A percentile compares a stretch with the other conserved stretches of the same genome.
Evolutionary conservation across 352 stramenopile genomes (phyloP).

Genomic region (Globisporangium abappressorium): DNA sequence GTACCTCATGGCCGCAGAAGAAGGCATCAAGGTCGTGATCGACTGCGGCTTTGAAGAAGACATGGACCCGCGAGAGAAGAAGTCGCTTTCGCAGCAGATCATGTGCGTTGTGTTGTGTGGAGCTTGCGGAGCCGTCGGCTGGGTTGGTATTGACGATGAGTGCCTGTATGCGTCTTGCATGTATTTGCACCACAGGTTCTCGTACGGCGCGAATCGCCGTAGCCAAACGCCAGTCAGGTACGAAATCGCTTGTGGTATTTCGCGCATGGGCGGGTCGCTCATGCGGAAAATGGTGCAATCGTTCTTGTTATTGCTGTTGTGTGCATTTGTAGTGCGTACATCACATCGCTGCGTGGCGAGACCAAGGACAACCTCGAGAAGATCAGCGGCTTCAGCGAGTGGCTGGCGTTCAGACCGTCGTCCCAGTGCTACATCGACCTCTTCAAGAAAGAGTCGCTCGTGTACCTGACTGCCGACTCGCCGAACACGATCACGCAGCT

Average conservation of each 20-base stretch:
- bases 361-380: conserved; percentile 84
- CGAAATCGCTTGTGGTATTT: neutral
- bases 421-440: conserved; percentile 65
- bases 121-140: neutral
- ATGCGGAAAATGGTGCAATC: neutral
- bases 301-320: conserved; percentile 1
- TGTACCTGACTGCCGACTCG: conserved; percentile 96
- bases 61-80: conserved; percentile 93
- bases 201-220: conserved; percentile 73
- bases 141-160: conserved; percentile 1
- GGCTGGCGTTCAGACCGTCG: conserved; percentile 62
- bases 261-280: neutral
- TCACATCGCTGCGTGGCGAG: conserved; percentile 71
- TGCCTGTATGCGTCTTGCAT: neutral
- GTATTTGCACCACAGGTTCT: conserved; percentile 50
- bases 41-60: conserved; percentile 93
- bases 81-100: conserved; percentile 92
- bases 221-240: conserved; percentile 55
- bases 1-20: conserved; percentile 81
- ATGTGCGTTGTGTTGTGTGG: conserved; percentile 59
- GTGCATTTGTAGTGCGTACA: conserved; percentile 31
- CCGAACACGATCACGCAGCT: conserved; percentile 88
- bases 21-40: conserved; percentile 84
- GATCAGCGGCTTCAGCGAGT: conserved; percentile 89
- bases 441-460: conserved; percentile 82